Evolutionary conservation across 169 alveolate genomes (phyloP).

Genomic region (Perkinsus chesapeaki): DNA sequence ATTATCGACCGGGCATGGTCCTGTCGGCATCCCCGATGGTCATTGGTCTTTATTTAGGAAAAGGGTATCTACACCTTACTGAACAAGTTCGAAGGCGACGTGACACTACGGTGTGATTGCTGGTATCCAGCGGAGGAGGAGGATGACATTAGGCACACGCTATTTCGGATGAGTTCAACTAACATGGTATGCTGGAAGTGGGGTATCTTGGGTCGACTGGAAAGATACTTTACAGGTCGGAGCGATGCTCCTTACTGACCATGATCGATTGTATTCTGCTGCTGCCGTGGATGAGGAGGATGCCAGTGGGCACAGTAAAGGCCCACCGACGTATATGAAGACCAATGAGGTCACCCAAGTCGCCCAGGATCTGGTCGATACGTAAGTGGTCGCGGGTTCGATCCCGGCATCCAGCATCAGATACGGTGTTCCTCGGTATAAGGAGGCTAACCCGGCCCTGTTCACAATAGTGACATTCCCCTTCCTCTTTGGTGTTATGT

Average conservation of each 20-base stretch:
- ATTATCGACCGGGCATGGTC: not conserved
- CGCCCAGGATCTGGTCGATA: not conserved
- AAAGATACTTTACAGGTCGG: not conserved
- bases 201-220: not conserved
- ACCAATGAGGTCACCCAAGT: conserved; percentile 76
- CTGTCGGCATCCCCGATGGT: conserved; percentile 63
- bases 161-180: conserved; percentile 14
- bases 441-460: conserved; percentile 96
- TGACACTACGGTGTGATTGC: conserved; percentile 86
- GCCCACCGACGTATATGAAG: conserved; percentile 92
- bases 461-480: conserved; percentile 96
- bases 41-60: conserved; percentile 82
- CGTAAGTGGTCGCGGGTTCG: not conserved
- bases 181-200: not conserved
- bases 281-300: not conserved
- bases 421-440: conserved; percentile 99
- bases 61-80: conserved; percentile 79
- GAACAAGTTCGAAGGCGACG: conserved; percentile 82
- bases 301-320: not conserved
- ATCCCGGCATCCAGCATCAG: conserved; percentile 78
- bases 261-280: not conserved
- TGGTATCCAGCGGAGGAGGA: conserved; percentile 90
- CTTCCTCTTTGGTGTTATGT: conserved; percentile 98
- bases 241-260: not conserved
- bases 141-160: conserved; percentile 64